Evolutionary conservation across 2,329 filamentous ascomycete genomes (phyloP), one percentile per base, ranked within the genome.

Genomic region (Exophiala calicioides): DNA sequence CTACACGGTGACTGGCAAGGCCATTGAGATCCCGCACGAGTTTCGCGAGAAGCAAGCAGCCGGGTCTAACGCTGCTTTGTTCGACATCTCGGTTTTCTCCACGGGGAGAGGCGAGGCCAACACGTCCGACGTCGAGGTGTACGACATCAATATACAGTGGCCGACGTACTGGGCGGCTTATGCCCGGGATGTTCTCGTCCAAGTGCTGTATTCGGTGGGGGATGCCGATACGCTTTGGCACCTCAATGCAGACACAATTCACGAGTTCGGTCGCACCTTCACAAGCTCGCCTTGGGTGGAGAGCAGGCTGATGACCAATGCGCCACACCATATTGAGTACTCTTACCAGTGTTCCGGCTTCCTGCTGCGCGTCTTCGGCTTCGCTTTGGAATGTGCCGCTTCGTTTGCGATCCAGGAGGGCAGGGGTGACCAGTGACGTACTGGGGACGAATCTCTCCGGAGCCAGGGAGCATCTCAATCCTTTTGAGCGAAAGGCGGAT

Each of bases 341-440:
- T 13, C n/a, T 8, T 24, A 39, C 18, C 34, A 38, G 16, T 31
- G 43, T 10, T 30, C 34, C 3, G 43, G 23, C 5, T 46, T 37
- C n/a, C 16, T 24, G n/a, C 13, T 39, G 33, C 27, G 35, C 7
- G 7, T 29, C 10, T 39, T 46, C 20, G 43, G 43, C 12, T 46
- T 46, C 18, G 43, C 43, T 3, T 19, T 46, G 21, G 43, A 46
- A 32, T 46, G 43, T 46, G 33, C 43, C 24, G 26, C 18, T 3
- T 38, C 35, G 3, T 23, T 38, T 15, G 12, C 12, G 10, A 38
- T 38, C 9, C 15, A 38, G 7, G 35, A 38, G 35, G 35, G 3
- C 13, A 27, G 18, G 35, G 16, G 13, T 13, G 5, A 15, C 13
- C 9, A 7, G 5, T 38, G 2, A 13, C 8, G 1, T 8, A n/a